phyloP scores from a whole-genome alignment of 2,329 filamentous ascomycete genomes.

The Ceratocystis ficicola region DNA sequence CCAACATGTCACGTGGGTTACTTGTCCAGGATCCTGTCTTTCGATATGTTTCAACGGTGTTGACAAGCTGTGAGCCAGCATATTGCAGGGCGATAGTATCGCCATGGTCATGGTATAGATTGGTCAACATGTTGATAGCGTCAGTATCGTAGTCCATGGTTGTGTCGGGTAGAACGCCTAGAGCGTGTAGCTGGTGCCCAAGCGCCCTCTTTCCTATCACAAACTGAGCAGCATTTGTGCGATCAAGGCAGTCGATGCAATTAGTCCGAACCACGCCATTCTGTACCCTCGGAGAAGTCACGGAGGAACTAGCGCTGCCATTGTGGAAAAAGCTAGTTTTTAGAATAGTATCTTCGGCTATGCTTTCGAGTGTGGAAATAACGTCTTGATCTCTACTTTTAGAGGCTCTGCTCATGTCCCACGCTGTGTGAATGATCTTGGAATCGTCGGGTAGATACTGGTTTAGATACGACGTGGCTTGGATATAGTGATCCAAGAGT shows the following conservation, averaged over 20 bases:
- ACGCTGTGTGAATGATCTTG: conserved; percentile 86
- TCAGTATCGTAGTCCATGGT: conserved; percentile 88
- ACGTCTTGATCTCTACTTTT: conserved; percentile 90
- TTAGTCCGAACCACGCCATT: conserved; percentile 92
- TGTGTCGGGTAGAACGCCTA: conserved; percentile 71
- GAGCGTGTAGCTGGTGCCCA: conserved; percentile 79
- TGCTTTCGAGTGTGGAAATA: conserved; percentile 77
- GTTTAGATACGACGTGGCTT: conserved; percentile 82
- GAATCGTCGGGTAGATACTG: conserved; percentile 76
- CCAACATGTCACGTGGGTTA: conserved; percentile 95
- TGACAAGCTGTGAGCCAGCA: conserved; percentile 91
- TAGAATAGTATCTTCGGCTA: conserved; percentile 74
- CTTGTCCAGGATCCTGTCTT: conserved; percentile 99
- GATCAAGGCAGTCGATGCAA: conserved; percentile 93
- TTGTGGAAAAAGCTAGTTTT: conserved; percentile 94
- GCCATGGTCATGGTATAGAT: conserved; percentile 97
- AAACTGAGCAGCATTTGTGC: conserved; percentile 95
- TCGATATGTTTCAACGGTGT: conserved; percentile 97
- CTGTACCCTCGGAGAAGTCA: conserved; percentile 51
- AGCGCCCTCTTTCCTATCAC: conserved; percentile 92
- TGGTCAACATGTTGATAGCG: conserved; percentile 87
- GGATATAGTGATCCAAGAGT: conserved; percentile 72
- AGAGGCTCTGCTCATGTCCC: conserved; percentile 94
- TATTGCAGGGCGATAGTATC: conserved; percentile 98
- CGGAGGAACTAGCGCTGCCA: conserved; percentile 55